A percentile compares a stretch with the other conserved stretches of the same genome.
Evolutionary conservation across 2,329 filamentous ascomycete genomes (phyloP).

Genomic region (Polychaeton citri): DNA sequence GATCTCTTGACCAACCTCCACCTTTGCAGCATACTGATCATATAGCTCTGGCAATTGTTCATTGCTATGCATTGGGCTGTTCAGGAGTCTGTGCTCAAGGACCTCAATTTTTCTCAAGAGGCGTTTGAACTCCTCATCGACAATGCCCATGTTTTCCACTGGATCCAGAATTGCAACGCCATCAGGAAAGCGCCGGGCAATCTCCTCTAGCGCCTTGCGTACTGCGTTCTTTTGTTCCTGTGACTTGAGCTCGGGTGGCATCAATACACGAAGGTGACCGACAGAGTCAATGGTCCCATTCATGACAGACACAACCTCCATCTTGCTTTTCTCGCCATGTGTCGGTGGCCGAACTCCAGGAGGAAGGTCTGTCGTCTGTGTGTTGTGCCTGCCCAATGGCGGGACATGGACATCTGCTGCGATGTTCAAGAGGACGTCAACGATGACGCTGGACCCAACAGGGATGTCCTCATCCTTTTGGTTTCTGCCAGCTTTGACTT

Average conservation of each 20-base stretch:
- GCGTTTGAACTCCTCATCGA: slow-evolving; percentile 85
- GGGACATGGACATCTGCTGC: slow-evolving; percentile 42
- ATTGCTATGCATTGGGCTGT: slow-evolving; percentile 85
- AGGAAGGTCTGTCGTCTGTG: slow-evolving; percentile 41
- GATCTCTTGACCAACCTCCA: slow-evolving; percentile 62
- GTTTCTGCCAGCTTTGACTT: slow-evolving; percentile 44
- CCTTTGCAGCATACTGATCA: slow-evolving; percentile 73
- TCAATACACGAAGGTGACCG: slow-evolving; percentile 68
- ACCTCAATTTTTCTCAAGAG: slow-evolving; percentile 90
- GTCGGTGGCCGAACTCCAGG: slow-evolving; percentile 47
- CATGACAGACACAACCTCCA: slow-evolving; percentile 76
- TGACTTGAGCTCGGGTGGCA: slow-evolving; percentile 62
- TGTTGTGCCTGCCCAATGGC: slow-evolving; percentile 7
- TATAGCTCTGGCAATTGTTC: slow-evolving; percentile 73
- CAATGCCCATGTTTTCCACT: slow-evolving; percentile 91
- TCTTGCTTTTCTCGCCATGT: slow-evolving; percentile 51
- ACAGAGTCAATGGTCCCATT: slow-evolving; percentile 76
- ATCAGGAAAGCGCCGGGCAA: slow-evolving; percentile 80
- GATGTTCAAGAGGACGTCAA: slow-evolving; percentile 66
- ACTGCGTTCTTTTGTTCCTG: slow-evolving; percentile 55
- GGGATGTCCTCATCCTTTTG: slow-evolving; percentile 52
- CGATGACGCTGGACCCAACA: slow-evolving; percentile 64
- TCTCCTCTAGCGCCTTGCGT: slow-evolving; percentile 58
- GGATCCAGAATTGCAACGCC: slow-evolving; percentile 82
- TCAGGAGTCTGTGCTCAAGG: slow-evolving; percentile 74